Conservation (phyloP, 1,284 basidiomycete genomes). For the Exobasidium rhododendri region DNA sequence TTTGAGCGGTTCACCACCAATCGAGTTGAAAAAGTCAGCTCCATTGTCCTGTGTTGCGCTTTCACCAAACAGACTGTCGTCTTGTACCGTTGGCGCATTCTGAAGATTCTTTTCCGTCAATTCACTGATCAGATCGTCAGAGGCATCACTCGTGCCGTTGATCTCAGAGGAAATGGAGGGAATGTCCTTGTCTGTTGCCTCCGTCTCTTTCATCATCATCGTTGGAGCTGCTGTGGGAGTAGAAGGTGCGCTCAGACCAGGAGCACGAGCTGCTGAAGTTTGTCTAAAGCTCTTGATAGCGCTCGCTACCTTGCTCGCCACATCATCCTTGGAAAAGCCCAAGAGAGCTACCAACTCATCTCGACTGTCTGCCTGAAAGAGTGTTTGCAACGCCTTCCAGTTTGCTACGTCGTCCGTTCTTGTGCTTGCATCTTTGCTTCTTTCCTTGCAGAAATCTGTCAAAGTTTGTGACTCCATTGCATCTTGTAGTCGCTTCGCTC, state of each 20-base stretch:
- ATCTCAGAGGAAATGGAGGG: neutral
- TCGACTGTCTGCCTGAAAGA: slow-evolving; percentile 83
- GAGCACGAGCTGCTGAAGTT: slow-evolving; percentile 8
- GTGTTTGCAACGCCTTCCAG: slow-evolving; percentile 84
- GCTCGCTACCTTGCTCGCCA: slow-evolving; percentile 73
- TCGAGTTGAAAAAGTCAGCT: slow-evolving; percentile 81
- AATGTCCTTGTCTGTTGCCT: neutral
- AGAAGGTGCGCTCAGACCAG: slow-evolving; percentile 4
- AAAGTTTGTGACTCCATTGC: slow-evolving; percentile 63
- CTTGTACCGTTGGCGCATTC: slow-evolving; percentile 7
- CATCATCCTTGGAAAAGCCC: slow-evolving; percentile 86
- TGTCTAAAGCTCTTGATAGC: slow-evolving; percentile 68
- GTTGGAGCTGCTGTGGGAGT: neutral
- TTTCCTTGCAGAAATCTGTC: slow-evolving; percentile 47
- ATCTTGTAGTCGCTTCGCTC: slow-evolving; percentile 69
- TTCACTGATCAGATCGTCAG: slow-evolving; percentile 11
- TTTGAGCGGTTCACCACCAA: slow-evolving; percentile 57
- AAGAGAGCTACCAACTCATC: slow-evolving; percentile 87
- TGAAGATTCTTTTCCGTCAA: slow-evolving; percentile 8
- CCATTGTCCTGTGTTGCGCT: slow-evolving; percentile 64
- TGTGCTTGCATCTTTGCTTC: slow-evolving; percentile 50
- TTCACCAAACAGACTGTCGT: slow-evolving; percentile 75
- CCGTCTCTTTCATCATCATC: neutral
- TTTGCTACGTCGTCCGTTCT: slow-evolving; percentile 56
- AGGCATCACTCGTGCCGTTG: slow-evolving; percentile 1